Evolutionary conservation across 768 basidiomycete species (phyloP).

Genomic region (Lyophyllum atratum): DNA sequence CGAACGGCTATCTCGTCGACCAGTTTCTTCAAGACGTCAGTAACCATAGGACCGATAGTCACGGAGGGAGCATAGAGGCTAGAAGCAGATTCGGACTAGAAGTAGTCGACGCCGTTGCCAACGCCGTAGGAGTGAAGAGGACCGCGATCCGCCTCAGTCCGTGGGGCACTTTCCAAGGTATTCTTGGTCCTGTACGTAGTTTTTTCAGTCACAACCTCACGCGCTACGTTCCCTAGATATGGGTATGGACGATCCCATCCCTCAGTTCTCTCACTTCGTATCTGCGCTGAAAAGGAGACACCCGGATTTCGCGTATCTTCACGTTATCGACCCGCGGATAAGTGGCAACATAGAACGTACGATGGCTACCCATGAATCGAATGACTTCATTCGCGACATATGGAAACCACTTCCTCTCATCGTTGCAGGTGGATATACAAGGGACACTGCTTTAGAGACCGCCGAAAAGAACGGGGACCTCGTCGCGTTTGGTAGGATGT

Average conservation of each 20-base stretch:
- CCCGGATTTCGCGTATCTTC: constrained; percentile 26
- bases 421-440: constrained; percentile 36
- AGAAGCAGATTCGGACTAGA: constrained; percentile 59
- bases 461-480: constrained; percentile 34
- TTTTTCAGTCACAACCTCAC: no score
- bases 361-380: constrained; percentile 1
- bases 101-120: constrained; percentile 50
- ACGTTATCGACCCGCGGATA: constrained; percentile 16
- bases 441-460: constrained; percentile 28
- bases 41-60: constrained; percentile 63
- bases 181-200: neutral
- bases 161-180: constrained; percentile 42
- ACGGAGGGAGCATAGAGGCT: constrained; percentile 68
- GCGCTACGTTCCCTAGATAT: neutral
- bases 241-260: constrained; percentile 33
- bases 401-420: constrained; percentile 24
- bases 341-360: neutral
- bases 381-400: constrained; percentile 9
- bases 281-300: constrained; percentile 36
- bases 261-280: constrained; percentile 56
- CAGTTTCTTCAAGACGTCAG: constrained; percentile 61
- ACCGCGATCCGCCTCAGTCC: constrained; percentile 60
- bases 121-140: constrained; percentile 52
- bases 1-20: constrained; percentile 53
- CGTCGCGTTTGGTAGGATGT: constrained; percentile 31